phyloP scores from a whole-genome alignment of 495 filamentous ascomycete genomes.

The Aspergillus avenaceus region DNA sequence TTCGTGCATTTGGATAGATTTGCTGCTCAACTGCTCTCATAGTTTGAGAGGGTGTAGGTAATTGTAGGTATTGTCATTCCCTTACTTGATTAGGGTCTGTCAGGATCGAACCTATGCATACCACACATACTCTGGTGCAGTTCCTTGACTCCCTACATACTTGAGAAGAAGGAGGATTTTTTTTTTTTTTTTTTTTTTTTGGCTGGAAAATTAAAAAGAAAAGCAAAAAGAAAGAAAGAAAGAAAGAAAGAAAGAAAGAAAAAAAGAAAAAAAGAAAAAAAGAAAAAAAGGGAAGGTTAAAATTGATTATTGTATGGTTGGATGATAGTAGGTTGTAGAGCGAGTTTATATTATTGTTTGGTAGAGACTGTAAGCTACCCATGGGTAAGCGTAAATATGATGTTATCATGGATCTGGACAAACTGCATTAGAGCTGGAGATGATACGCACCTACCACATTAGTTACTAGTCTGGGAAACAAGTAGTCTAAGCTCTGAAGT shows the following conservation, averaged over 20 bases:
- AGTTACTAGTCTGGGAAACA: not conserved
- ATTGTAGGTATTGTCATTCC: not conserved
- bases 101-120: not conserved
- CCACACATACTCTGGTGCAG: not conserved
- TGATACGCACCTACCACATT: too few species aligned
- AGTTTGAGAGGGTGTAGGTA: not conserved
- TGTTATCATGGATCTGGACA: not conserved
- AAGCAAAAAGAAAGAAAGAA: too few species aligned
- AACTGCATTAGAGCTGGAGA: too few species aligned
- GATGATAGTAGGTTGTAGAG: not conserved
- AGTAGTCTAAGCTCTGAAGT: not conserved
- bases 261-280: not conserved
- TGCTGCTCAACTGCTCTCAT: not conserved
- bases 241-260: not conserved
- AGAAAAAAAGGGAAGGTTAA: not conserved
- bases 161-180: too few species aligned
- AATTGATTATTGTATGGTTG: not conserved
- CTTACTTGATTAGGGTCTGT: not conserved
- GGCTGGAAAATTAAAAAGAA: too few species aligned
- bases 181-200: too few species aligned
- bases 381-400: not conserved
- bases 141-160: not conserved
- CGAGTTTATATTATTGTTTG: not conserved
- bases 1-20: slow-evolving; percentile 15
- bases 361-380: not conserved